phyloP scores from a whole-genome alignment of 345 rosid genomes.

The Brassica carinata region DNA sequence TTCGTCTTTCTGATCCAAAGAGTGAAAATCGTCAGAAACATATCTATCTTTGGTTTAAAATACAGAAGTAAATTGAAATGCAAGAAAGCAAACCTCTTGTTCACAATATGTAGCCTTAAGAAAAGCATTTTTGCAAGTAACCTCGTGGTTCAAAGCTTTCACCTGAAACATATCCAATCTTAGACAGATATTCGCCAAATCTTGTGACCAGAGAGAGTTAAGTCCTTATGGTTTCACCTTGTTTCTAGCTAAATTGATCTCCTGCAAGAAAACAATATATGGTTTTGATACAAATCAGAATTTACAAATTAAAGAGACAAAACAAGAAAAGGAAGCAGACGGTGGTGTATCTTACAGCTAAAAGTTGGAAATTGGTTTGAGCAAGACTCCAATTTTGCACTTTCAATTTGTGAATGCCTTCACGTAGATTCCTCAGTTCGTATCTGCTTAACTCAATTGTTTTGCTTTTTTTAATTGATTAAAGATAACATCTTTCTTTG shows the following conservation, averaged over 20 bases:
- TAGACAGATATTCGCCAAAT: background rate
- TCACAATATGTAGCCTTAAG: conserved; percentile 21
- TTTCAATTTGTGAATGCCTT: conserved; percentile 27
- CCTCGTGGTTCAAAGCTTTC: conserved; percentile 32
- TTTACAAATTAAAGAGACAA: background rate
- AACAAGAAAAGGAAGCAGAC: conserved; percentile 8
- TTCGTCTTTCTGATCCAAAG: background rate
- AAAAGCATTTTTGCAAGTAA: conserved; percentile 30
- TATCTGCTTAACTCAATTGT: conserved; percentile 24
- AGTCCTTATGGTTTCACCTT: conserved; percentile 28
- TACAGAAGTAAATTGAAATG: background rate
- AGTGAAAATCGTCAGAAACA: conserved; percentile 5
- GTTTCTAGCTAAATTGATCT: conserved; percentile 29
- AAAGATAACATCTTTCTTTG: background rate
- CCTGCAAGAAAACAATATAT: conserved; percentile 11
- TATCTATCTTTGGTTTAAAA: conserved; percentile 1
- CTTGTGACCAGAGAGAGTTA: background rate
- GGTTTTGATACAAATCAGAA: background rate
- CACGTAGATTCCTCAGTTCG: conserved; percentile 21
- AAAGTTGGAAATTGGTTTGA: conserved; percentile 27
- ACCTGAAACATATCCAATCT: conserved; percentile 22
- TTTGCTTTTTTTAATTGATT: conserved; percentile 19
- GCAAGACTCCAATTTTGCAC: conserved; percentile 31
- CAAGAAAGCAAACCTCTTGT: conserved; percentile 27
- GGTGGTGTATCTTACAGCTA: conserved; percentile 14